A percentile compares a stretch with the other conserved stretches of the same genome.
Evolutionary conservation across 371 early-diverging fungal genomes (phyloP).

Genomic region (Mortierella sp.): DNA sequence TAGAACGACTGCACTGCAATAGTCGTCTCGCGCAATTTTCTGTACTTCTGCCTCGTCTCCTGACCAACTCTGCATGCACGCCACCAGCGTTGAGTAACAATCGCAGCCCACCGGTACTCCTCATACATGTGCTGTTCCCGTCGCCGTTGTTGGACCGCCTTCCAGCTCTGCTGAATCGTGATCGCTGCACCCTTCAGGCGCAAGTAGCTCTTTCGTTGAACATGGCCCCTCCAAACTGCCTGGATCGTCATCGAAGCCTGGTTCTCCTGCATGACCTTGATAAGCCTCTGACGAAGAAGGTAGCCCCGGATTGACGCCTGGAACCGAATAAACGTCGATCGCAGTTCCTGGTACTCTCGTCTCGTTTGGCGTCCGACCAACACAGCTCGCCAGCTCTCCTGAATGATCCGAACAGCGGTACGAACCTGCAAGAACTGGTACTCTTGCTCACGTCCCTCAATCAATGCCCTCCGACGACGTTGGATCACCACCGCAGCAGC

Average conservation of each 20-base stretch:
- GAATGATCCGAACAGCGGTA: slow-evolving; percentile 31
- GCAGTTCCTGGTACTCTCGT: slow-evolving; percentile 18
- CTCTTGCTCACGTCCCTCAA: slow-evolving; percentile 24
- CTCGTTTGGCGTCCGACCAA: slow-evolving; percentile 25
- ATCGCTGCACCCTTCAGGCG: slow-evolving; percentile 19
- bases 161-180: slow-evolving; percentile 34
- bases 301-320: slow-evolving; percentile 49
- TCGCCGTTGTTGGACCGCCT: slow-evolving; percentile 31
- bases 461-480: slow-evolving; percentile 28
- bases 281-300: slow-evolving; percentile 34
- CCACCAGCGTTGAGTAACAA: slow-evolving; percentile 47
- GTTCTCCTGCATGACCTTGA: slow-evolving; percentile 31
- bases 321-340: slow-evolving; percentile 21
- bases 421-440: slow-evolving; percentile 19
- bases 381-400: slow-evolving; percentile 42
- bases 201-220: slow-evolving; percentile 25
- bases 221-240: slow-evolving; percentile 44
- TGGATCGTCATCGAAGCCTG: slow-evolving; percentile 47
- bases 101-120: slow-evolving; percentile 27
- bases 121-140: slow-evolving; percentile 26
- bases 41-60: slow-evolving; percentile 13
- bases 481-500: slow-evolving; percentile 33
- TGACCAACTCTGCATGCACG: slow-evolving; percentile 29
- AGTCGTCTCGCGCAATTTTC: slow-evolving; percentile 15
- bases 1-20: slow-evolving; percentile 34